Percentiles rank a stretch among this genome's conserved stretches.
Evolutionary conservation across 495 filamentous ascomycete species (phyloP).

Genomic region (Astrothelium subdiscretum): DNA sequence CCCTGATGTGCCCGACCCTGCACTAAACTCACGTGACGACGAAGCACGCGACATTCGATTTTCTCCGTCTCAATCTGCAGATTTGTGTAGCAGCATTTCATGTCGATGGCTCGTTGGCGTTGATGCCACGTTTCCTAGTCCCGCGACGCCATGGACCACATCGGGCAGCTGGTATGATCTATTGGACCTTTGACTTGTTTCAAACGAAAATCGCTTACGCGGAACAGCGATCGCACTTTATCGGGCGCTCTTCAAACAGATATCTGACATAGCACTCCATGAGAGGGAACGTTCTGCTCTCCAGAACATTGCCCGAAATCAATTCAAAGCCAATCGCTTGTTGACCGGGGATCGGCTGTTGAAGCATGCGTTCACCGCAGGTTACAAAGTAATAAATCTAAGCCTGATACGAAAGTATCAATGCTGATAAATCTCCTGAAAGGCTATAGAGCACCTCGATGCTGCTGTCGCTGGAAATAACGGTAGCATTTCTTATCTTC

Average conservation of each 20-base stretch:
- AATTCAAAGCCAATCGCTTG: constrained; percentile 46
- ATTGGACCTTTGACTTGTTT: too few species aligned
- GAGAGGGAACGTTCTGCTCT: constrained; percentile 30
- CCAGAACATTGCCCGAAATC: constrained; percentile 37
- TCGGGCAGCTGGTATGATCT: background rate
- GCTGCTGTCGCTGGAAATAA: constrained; percentile 16
- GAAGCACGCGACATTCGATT: background rate
- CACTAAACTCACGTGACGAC: background rate
- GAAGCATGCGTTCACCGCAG: constrained; percentile 33
- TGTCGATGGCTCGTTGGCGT: background rate
- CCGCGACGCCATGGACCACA: background rate
- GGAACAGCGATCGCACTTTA: constrained; percentile 49
- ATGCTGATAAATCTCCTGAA: background rate
- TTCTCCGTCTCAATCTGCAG: background rate
- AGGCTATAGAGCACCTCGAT: constrained; percentile 28
- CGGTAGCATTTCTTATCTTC: constrained; percentile 13
- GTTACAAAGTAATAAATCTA: constrained; percentile 46
- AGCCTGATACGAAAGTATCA: background rate
- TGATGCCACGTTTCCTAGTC: background rate
- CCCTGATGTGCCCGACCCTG: background rate
- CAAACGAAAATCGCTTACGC: too few species aligned
- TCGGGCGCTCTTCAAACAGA: constrained; percentile 56
- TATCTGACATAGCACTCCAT: constrained; percentile 35
- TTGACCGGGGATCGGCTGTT: constrained; percentile 32
- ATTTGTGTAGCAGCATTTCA: background rate